Conservation (phyloP, 2,329 filamentous ascomycete genomes). For the Chaetoscypha palmicola region DNA sequence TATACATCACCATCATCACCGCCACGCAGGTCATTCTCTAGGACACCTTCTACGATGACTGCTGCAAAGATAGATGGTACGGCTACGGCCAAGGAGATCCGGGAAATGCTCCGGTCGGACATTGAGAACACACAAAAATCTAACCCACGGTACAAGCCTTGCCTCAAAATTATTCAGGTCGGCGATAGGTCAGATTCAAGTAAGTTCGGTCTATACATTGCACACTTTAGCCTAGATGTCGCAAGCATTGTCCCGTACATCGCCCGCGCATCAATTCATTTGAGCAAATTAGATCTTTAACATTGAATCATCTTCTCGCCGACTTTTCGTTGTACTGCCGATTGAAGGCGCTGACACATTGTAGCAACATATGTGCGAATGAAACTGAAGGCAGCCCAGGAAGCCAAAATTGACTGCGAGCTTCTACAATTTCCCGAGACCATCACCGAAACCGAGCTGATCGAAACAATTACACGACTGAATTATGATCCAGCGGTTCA, state of each 20-base stretch:
- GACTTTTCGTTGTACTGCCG: too few species aligned
- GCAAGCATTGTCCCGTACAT: too few species aligned
- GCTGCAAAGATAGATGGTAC: constrained; percentile 93
- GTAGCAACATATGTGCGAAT: constrained; percentile 96
- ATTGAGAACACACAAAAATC: constrained; percentile 73
- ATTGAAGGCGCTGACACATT: constrained; percentile 4
- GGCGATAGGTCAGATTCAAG: constrained; percentile 89
- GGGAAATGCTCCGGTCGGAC: constrained; percentile 71
- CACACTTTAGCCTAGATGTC: too few species aligned
- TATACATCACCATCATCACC: constrained; percentile 8
- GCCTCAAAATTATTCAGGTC: constrained; percentile 93
- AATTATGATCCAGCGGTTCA: constrained; percentile 85
- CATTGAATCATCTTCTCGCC: too few species aligned
- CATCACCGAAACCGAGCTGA: constrained; percentile 76
- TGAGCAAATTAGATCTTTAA: too few species aligned
- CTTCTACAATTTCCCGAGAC: constrained; percentile 76
- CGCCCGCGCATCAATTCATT: too few species aligned
- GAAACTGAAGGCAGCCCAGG: constrained; percentile 95
- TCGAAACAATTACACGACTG: constrained; percentile 71
- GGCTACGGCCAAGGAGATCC: constrained; percentile 86
- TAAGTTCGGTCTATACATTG: constrained; percentile 45
- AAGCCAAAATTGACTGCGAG: constrained; percentile 88
- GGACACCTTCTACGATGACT: constrained; percentile 60
- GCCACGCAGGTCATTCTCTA: constrained; percentile 37
- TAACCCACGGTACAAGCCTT: constrained; percentile 84